A percentile compares a stretch with the other conserved stretches of the same genome.
phyloP scores from a whole-genome alignment of 1,284 basidiomycete genomes.

The Ustilago nuda region DNA sequence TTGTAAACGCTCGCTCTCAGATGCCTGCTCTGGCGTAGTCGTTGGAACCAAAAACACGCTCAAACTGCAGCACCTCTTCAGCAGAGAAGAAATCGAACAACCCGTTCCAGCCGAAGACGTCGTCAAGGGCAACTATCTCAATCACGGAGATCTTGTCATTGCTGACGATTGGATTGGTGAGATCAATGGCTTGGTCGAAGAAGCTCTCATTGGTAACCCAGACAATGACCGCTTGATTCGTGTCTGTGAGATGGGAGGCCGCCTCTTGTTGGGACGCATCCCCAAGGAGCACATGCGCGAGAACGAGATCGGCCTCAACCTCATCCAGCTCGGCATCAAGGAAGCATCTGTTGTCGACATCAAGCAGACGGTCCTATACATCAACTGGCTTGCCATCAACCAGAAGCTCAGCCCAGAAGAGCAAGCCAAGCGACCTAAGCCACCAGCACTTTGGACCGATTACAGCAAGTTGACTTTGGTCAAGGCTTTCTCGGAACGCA shows the following conservation, averaged over 20 bases:
- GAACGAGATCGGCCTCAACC: conserved; percentile 69
- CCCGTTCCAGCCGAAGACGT: conserved; percentile 78
- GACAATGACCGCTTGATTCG: conserved; percentile 68
- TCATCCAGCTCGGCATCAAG: conserved; percentile 68
- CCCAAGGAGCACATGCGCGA: conserved; percentile 49
- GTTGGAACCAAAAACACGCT: conserved; percentile 76
- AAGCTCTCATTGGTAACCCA: conserved; percentile 76
- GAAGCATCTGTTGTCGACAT: conserved; percentile 74
- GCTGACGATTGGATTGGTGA: conserved; percentile 89
- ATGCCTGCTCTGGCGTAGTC: conserved; percentile 82
- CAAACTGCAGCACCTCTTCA: conserved; percentile 81
- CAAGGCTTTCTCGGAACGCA: conserved; percentile 44
- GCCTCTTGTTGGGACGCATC: conserved; percentile 43
- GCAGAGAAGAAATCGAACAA: conserved; percentile 74
- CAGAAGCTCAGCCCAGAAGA: conserved; percentile 73
- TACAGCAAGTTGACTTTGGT: conserved; percentile 43
- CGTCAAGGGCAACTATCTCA: conserved; percentile 43
- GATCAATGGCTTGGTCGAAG: conserved; percentile 79
- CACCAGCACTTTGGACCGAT: conserved; percentile 47
- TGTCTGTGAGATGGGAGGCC: conserved; percentile 37
- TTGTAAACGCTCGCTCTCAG: conserved; percentile 81
- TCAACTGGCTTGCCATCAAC: conserved; percentile 89
- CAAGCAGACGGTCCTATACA: conserved; percentile 80
- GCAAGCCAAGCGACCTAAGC: conserved; percentile 45
- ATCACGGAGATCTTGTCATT: conserved; percentile 73